phyloP scores from a whole-genome alignment of 306 rosid genomes.

The Prunus mongolica region DNA sequence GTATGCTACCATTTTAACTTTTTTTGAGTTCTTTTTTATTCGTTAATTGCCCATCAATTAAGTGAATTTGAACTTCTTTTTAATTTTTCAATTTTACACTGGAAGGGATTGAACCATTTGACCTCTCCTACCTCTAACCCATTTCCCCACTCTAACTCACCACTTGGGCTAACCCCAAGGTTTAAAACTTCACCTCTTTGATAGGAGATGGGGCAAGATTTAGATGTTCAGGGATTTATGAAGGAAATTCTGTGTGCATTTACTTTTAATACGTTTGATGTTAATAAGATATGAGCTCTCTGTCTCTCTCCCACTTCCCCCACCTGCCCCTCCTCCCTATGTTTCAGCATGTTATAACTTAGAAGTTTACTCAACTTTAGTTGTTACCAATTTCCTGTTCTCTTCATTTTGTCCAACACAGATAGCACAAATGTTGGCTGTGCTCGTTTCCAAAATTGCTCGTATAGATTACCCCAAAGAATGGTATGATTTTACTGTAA shows the following conservation, averaged over 20 bases:
- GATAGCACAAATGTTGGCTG: conserved; percentile 87
- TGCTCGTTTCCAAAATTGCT: conserved; percentile 88
- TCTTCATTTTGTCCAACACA: conserved; percentile 36
- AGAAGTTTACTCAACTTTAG: conserved; percentile 5
- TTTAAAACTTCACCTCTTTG: background rate
- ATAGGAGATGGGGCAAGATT: background rate
- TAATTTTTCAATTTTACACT: too few species aligned
- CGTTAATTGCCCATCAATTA: background rate
- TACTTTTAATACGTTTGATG: conserved; percentile 3
- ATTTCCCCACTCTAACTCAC: too few species aligned
- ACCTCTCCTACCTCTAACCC: too few species aligned
- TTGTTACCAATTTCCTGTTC: conserved; percentile 22
- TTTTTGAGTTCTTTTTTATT: background rate
- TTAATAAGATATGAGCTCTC: conserved; percentile 3
- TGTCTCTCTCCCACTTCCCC: background rate
- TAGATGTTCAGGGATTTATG: background rate
- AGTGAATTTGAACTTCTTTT: background rate
- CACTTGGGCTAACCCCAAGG: background rate
- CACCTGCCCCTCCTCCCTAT: background rate
- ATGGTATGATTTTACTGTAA: conserved; percentile 52
- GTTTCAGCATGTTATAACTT: background rate
- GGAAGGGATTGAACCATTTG: too few species aligned
- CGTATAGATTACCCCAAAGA: conserved; percentile 94
- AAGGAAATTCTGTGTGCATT: background rate
- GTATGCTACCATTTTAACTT: background rate